phyloP scores from a whole-genome alignment of 305 asterid genomes.

The Fraxinus paxiana region DNA sequence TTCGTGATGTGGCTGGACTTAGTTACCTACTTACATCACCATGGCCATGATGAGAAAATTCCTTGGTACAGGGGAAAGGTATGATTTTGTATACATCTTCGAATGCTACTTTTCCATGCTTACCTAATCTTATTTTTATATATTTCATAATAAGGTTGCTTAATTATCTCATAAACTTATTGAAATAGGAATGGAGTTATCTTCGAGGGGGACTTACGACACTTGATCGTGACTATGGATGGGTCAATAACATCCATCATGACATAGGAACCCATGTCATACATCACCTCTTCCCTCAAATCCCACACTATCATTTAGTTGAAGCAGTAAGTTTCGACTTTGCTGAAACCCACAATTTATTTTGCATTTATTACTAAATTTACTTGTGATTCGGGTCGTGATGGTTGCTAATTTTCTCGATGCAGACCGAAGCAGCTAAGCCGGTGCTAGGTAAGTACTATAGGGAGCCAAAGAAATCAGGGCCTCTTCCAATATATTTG shows the following conservation, averaged over 20 bases:
- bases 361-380: neutral
- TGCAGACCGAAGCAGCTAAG: constrained; percentile 82
- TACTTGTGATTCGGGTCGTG: neutral
- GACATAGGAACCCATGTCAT: constrained; percentile 85
- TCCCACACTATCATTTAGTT: constrained; percentile 71
- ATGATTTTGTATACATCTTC: neutral
- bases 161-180: neutral
- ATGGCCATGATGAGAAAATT: constrained; percentile 77
- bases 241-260: constrained; percentile 79
- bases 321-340: constrained; percentile 57
- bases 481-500: constrained; percentile 63
- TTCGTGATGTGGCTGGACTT: constrained; percentile 81
- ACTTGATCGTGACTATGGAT: constrained; percentile 73
- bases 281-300: constrained; percentile 86
- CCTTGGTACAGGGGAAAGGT: constrained; percentile 99
- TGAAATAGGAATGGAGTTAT: constrained; percentile 80
- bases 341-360: neutral
- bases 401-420: neutral
- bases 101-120: neutral
- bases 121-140: neutral
- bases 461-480: constrained; percentile 69
- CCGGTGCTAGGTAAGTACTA: constrained; percentile 75
- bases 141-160: neutral
- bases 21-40: constrained; percentile 92
- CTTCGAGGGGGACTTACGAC: constrained; percentile 83